Base-by-base conservation (phyloP, 768 basidiomycete genomes). In the Boletus eberwhitei region DNA sequence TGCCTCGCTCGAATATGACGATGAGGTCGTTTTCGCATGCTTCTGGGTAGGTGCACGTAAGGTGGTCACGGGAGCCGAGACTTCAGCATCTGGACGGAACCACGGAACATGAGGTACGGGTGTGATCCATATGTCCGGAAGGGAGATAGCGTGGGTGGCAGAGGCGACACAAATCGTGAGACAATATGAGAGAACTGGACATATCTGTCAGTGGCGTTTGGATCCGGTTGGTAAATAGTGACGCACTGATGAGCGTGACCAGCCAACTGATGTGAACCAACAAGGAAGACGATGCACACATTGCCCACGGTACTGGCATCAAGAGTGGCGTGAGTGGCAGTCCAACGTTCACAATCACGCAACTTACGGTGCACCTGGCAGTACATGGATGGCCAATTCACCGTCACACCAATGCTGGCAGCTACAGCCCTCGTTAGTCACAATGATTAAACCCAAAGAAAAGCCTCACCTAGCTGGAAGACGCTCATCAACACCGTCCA, bases 31-130 rank as follows among this genome's bases (percentile, higher is more conserved):
- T 39, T 51, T 58, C 7, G 50, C 46, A 47, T 46, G 50, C 35
- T 62, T 59, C 22, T 40, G 59, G 2, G 61, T 34, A 40, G 59
- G 54, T 37, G 41, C 32, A 4, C 57, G 45, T 43, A 57, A 29
- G 16, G 49, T 45, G 32, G 14, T 22, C 16, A 50, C 37, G 16
- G 62, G 45, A 21, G 31, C 21, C 0, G 50, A 44, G 3, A 38
- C n/a, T 29, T 59, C 46, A 22, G 49, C 29, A n/a, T 37, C 49
- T 3, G 50, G 54, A 53, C 64, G 39, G 63, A 86, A 89, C 88
- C 88, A 89, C 16, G 77, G 75, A 19, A 87, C 72, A 14, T 72
- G 64, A 55, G 79, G 79, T 34, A 88, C 67, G 11, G 78, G 74
- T 39, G 71, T 72, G 29, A 47, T 68, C 86, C 86, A 88, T 50